Evolutionary conservation across 2,329 filamentous ascomycete genomes (phyloP), one percentile per base, ranked within the genome.

Genomic region (Botrytis porri): DNA sequence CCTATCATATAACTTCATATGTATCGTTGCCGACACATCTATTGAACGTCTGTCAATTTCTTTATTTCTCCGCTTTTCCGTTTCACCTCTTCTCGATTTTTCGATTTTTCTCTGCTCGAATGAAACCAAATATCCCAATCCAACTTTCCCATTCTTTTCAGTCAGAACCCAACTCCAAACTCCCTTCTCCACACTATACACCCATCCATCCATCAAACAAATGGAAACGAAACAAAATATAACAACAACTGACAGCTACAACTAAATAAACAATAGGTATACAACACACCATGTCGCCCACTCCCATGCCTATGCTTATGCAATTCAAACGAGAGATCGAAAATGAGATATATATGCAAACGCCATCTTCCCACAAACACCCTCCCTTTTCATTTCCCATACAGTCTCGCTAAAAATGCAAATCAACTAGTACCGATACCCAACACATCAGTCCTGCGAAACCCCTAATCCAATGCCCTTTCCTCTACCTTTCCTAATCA

Each of bases 391-490:
- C 62, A 10, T 45, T 45, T 12, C 62, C 41, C 41, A 6, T 25
- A 14, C 7, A n/a, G n/a, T 14, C 32, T 43, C 20, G 22, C 29
- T 9, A 7, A n/a, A 18, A 29, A 32, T 22, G 18, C 29, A n/a
- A 22, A 25, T 10, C 29, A 65, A 16, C 7, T 25, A 8, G 48
- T 16, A n/a, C 8, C 43, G 18, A 48, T 16, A 9, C 2, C n/a
- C 20, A 14, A 16, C 22, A 8, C 45, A 1, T 29, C 43, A 51
- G 18, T 12, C 48, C 25, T 12, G 25, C n/a, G 18, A 59, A 22
- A 70, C n/a, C 4, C 90, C 88, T 74, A 90, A 76, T 2, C 94
- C 94, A 77, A 97, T 92, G 0, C 94, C 92, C 81, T 90, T 92
- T 74, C 83, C 84, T 71, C 93, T 85, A 1, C 90, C 94, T 72